These are phyloP conservation scores for Diddensiella transvaalensis DNA, from an alignment of 805 yeast species.

Conservation along the genomic window DNA sequence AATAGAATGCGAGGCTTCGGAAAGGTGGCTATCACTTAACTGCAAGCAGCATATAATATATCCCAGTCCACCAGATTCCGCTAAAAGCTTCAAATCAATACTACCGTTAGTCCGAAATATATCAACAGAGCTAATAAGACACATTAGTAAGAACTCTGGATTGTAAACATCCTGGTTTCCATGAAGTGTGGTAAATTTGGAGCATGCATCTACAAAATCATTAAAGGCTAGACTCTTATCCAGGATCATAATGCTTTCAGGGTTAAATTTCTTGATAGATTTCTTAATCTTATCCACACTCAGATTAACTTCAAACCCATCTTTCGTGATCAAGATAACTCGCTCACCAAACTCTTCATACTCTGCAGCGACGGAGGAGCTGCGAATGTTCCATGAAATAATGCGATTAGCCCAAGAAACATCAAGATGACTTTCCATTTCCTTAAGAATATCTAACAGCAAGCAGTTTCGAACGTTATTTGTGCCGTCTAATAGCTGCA, in stretches of 20 bases:
- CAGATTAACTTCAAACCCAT: constrained; percentile 48
- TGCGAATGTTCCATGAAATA: constrained; percentile 60
- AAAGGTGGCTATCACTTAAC: background rate
- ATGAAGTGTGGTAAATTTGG: background rate
- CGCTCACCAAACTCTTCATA: constrained; percentile 48
- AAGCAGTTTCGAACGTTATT: constrained; percentile 57
- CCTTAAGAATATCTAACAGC: constrained; percentile 51
- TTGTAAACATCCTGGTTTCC: constrained; percentile 41
- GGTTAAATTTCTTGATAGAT: constrained; percentile 38
- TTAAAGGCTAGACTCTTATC: background rate
- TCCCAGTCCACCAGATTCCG: constrained; percentile 55
- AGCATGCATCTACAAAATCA: background rate
- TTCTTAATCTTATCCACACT: constrained; percentile 43
- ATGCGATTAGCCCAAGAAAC: constrained; percentile 65
- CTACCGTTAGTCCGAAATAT: constrained; percentile 28
- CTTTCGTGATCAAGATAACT: constrained; percentile 46
- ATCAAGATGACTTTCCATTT: constrained; percentile 50
- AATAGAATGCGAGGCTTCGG: constrained; percentile 1
- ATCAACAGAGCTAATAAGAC: constrained; percentile 55
- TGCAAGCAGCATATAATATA: constrained; percentile 38
- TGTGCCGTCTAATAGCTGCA: constrained; percentile 62
- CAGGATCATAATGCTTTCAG: constrained; percentile 7
- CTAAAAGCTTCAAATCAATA: constrained; percentile 52
- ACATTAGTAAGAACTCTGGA: constrained; percentile 62
- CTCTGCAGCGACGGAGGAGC: constrained; percentile 37